A percentile compares a stretch with the other conserved stretches of the same genome.
Conservation (phyloP, 257 asterid genomes). For the Ocimum tenuiflorum region DNA sequence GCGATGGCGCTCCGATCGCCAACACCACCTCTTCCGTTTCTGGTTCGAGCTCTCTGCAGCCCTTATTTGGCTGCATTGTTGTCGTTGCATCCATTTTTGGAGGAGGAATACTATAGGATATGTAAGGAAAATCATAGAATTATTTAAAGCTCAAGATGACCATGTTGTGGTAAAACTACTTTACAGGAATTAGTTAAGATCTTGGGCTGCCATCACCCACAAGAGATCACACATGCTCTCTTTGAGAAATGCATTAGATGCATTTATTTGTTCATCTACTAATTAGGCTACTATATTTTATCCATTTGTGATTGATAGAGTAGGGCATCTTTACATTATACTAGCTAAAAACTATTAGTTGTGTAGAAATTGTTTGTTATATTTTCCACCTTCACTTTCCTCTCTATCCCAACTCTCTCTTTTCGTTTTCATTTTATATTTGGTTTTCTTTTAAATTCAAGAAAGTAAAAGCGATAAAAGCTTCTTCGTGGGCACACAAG, state of each 20-base stretch:
- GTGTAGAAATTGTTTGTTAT: not conserved
- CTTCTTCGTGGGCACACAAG: too few species aligned
- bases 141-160: not conserved
- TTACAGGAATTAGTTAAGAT: not conserved
- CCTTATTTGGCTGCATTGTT: slow-evolving; percentile 33
- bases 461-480: too few species aligned
- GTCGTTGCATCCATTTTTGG: slow-evolving; percentile 29
- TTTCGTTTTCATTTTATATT: too few species aligned
- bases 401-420: not conserved
- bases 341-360: not conserved
- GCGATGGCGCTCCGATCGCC: slow-evolving; percentile 33
- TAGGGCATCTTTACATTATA: slow-evolving; percentile 14
- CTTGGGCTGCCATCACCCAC: not conserved
- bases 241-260: too few species aligned
- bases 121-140: not conserved
- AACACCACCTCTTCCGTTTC: slow-evolving; percentile 31
- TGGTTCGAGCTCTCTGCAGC: slow-evolving; percentile 35
- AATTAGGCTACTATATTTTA: not conserved
- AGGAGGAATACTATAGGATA: slow-evolving; percentile 21
- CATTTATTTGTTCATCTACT: not conserved
- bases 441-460: too few species aligned
- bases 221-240: too few species aligned
- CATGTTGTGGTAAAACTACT: too few species aligned
- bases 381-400: not conserved
- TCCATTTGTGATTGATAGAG: not conserved